These are phyloP conservation scores for Aspergillus ochraceoroseus DNA, from an alignment of 2,329 filamentous ascomycete species.

Conservation along the genomic window DNA sequence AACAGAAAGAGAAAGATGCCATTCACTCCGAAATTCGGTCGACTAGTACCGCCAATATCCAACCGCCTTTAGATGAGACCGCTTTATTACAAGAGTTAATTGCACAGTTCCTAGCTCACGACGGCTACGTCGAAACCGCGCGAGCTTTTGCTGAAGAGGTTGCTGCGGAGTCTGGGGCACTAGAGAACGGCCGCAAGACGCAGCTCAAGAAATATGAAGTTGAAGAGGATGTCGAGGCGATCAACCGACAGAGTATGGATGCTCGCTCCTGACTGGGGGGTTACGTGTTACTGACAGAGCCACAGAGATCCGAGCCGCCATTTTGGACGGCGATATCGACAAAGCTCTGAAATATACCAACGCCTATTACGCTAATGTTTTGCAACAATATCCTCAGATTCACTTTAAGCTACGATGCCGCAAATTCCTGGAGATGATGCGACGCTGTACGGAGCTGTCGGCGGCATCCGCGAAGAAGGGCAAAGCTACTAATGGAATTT, in stretches of 20 bases:
- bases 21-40: slow-evolving; percentile 59
- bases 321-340: slow-evolving; percentile 90
- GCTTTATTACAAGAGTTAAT: slow-evolving; percentile 77
- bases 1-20: slow-evolving; percentile 56
- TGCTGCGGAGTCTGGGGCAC: slow-evolving; percentile 63
- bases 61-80: slow-evolving; percentile 64
- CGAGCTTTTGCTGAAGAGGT: slow-evolving; percentile 82
- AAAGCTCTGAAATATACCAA: slow-evolving; percentile 77
- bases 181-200: slow-evolving; percentile 54
- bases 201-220: slow-evolving; percentile 59
- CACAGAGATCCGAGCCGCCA: slow-evolving; percentile 74
- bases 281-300: background rate
- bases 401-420: slow-evolving; percentile 83
- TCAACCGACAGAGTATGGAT: slow-evolving; percentile 74
- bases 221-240: slow-evolving; percentile 78
- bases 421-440: slow-evolving; percentile 94
- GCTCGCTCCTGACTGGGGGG: background rate
- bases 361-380: slow-evolving; percentile 71
- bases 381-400: slow-evolving; percentile 74
- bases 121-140: slow-evolving; percentile 91
- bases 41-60: slow-evolving; percentile 56
- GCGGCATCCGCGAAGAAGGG: slow-evolving; percentile 36
- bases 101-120: slow-evolving; percentile 85
- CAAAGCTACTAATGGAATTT: slow-evolving; percentile 36
- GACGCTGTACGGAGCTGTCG: slow-evolving; percentile 62